Base-by-base conservation (phyloP, 345 rosid genomes). In the Euphorbia peplus region DNA sequence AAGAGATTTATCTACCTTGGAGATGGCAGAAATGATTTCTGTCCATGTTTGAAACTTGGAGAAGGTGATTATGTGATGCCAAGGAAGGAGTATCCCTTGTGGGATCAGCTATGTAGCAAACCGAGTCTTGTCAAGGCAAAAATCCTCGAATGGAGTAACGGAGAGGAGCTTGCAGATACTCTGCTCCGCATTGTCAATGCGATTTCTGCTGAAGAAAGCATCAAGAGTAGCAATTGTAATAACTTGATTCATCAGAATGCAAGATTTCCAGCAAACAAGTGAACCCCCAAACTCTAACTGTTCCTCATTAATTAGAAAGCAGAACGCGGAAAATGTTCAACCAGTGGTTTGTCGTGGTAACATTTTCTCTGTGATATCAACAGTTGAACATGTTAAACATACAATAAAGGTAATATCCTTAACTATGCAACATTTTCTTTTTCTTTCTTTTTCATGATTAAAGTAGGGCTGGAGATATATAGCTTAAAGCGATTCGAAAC, bases 21-120 rank as follows among this genome's bases (percentile, higher is more conserved):
- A 73, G 98, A 92, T 35, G 98, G 98, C 55, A 80, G 81, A 81
- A 91, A 91, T 42, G 98, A 92, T 71, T 87, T 71, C 71, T 92
- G 98, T 65, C 96, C 91, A 0, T 75, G 86, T 41, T 66, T 88
- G 80, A 87, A 75, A 85, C 93, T 92, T 16, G 73, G 67, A 66
- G 79, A 73, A 60, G 76, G 69, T 32, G 95, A 92, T 73, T 75
- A 28, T 71, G 88, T 87, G 73, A 80, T 90, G 95, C 96, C 96
- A 1, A 83, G 96, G 70, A 88, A 77, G 71, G 73, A 78, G 21
- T 92, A 84, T 79, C 87, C 98, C 32, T 72, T 92, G 1, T 87
- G 87, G 86, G 60, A 83, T 21, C 68, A 69, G 56, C 83, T 92
- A 69, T 51, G 47, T 60, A 72, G 74, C 2, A 71, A 84, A 8